Percentiles rank a stretch among this genome's conserved stretches.
Conservation (phyloP, 768 basidiomycete species). For the Clathrus columnatus region DNA sequence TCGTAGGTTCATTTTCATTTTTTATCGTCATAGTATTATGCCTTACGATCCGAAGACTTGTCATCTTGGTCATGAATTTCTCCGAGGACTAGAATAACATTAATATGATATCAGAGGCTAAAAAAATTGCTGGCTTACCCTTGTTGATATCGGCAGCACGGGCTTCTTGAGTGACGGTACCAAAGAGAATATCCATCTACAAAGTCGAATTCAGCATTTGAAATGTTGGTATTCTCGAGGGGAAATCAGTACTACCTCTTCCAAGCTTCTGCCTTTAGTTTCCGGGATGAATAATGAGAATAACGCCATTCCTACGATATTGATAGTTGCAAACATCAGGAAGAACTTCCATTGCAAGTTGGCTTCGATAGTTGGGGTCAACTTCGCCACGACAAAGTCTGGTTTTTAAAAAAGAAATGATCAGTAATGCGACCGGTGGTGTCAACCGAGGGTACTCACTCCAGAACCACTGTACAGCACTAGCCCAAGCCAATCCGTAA, state of each 20-base stretch:
- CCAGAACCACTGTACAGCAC: constrained; percentile 77
- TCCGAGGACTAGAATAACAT: background rate
- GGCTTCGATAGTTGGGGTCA: constrained; percentile 55
- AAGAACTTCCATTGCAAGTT: constrained; percentile 66
- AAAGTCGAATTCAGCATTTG: constrained; percentile 18
- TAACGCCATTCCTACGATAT: constrained; percentile 57
- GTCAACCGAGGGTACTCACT: constrained; percentile 34
- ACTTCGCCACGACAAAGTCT: constrained; percentile 69
- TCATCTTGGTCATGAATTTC: background rate
- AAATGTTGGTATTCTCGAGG: constrained; percentile 17
- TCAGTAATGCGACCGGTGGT: background rate
- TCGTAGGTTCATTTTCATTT: too few relatives aligned
- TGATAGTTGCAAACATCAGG: constrained; percentile 68
- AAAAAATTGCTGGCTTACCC: background rate
- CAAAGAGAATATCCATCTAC: constrained; percentile 52
- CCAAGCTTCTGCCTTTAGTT: constrained; percentile 49
- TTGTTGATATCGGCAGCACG: constrained; percentile 45
- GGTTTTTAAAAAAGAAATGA: background rate
- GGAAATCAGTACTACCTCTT: constrained; percentile 34
- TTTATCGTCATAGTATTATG: background rate
- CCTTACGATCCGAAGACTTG: background rate
- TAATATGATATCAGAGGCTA: too few relatives aligned
- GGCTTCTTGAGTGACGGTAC: constrained; percentile 44
- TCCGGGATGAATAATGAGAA: constrained; percentile 67
- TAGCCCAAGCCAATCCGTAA: constrained; percentile 68